Base-by-base conservation (phyloP, 306 rosid genomes). In the Citrullus amarus region DNA sequence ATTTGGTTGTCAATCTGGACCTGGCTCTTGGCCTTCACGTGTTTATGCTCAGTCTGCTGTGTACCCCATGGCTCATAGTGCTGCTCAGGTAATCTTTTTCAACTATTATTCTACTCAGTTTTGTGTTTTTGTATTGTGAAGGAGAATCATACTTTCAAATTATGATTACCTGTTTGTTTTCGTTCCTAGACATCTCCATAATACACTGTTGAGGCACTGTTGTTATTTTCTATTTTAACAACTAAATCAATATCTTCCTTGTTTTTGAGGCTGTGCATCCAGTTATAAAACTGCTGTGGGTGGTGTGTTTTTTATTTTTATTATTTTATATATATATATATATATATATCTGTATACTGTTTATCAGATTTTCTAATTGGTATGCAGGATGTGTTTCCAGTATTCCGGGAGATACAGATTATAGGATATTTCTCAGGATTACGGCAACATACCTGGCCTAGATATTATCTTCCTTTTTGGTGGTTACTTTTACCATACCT, bases 351-450 rank as follows among this genome's bases (percentile, higher is more conserved):
- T 65, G 8, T 7, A 30, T 65, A 57, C 82, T 79, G 30, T 39
- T 63, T 80, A 50, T 76, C 28, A 74, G 80, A 59, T 60, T 57
- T 81, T 76, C 78, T 28, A 59, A 65, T 61, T 81, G 36, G 81
- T 75, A 22, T 84, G 91, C 93, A 96, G 99, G 99, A 96, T 84
- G 96, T 96, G 83, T 96, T 96, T 85, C 97, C 97, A 59, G 79
- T 91, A 81, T 96, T 88, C 99, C 99, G 62, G 99, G 99, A 60
- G 99, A 96, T 87, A 96, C 99, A 71, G 99, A 96, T 90, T 96
- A 85, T 58, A 89, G 99, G 76, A 96, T 96, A 39, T 96, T 96
- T 91, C 99, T 15, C 59, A 91, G 86, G 99, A 96, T 86, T 84
- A 88, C 55, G 99, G 99, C 75, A 82, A 87, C 82, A 90, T 92